Conservation (phyloP, 805 yeast genomes). For the Ogataea zsoltii region DNA sequence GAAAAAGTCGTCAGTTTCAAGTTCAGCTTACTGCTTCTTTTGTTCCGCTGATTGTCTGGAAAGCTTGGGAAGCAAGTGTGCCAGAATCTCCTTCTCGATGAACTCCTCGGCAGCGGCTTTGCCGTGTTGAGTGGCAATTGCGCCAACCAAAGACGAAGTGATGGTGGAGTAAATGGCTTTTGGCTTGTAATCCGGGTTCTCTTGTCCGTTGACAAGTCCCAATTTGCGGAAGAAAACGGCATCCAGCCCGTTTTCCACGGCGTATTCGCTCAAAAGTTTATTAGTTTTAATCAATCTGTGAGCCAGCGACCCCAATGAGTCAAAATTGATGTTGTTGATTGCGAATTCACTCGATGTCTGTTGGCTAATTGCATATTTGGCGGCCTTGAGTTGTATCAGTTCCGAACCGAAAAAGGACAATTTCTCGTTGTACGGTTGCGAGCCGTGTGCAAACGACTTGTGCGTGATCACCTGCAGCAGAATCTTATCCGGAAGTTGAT, state of each 20-base stretch:
- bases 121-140: slow-evolving; percentile 64
- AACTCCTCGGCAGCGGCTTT: slow-evolving; percentile 57
- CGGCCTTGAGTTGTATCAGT: slow-evolving; percentile 50
- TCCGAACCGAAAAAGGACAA: slow-evolving; percentile 72
- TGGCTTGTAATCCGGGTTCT: slow-evolving; percentile 29
- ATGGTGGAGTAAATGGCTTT: slow-evolving; percentile 32
- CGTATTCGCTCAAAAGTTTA: slow-evolving; percentile 50
- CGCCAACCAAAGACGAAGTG: slow-evolving; percentile 61
- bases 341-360: slow-evolving; percentile 34
- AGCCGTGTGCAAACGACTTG: slow-evolving; percentile 92
- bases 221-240: slow-evolving; percentile 67
- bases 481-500: slow-evolving; percentile 57
- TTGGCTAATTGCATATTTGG: slow-evolving; percentile 41
- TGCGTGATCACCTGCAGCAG: slow-evolving; percentile 86
- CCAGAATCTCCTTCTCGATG: slow-evolving; percentile 51
- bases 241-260: slow-evolving; percentile 49
- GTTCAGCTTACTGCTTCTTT: not conserved
- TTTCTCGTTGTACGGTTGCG: slow-evolving; percentile 86
- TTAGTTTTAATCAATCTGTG: slow-evolving; percentile 55
- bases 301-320: slow-evolving; percentile 56
- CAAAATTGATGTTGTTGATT: slow-evolving; percentile 53
- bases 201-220: slow-evolving; percentile 35
- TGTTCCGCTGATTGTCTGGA: not conserved
- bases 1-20: too few relatives aligned
- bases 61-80: slow-evolving; percentile 6